These are phyloP conservation scores for Penicillium capsulatum DNA, from an alignment of 2,329 filamentous ascomycete genomes.

Conservation along the genomic window DNA sequence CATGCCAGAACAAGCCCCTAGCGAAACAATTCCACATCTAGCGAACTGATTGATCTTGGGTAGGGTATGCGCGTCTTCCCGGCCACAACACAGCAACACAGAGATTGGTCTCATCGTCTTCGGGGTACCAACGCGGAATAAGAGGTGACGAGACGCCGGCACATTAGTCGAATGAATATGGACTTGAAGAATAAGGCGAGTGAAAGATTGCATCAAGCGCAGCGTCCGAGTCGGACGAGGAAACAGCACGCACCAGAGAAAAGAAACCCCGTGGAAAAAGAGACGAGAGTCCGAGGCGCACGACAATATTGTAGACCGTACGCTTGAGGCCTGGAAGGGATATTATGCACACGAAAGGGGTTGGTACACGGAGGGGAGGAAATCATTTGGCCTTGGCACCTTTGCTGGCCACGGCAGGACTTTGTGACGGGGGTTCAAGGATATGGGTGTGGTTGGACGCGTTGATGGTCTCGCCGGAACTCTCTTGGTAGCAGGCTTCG, in stretches of 20 bases:
- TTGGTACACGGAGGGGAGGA: slow-evolving; percentile 20
- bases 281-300: slow-evolving; percentile 7
- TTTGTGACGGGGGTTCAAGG: slow-evolving; percentile 61
- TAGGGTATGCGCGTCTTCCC: too few relatives aligned
- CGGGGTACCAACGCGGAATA: neutral
- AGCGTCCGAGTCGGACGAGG: slow-evolving; percentile 1
- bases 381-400: slow-evolving; percentile 29
- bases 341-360: slow-evolving; percentile 19
- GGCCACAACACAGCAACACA: too few relatives aligned
- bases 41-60: too few relatives aligned
- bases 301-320: neutral
- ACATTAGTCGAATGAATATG: slow-evolving; percentile 8
- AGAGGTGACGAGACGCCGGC: neutral
- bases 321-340: slow-evolving; percentile 1
- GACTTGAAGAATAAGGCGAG: slow-evolving; percentile 1
- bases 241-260: slow-evolving; percentile 1
- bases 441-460: slow-evolving; percentile 79
- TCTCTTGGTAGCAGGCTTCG: slow-evolving; percentile 74
- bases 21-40: too few relatives aligned
- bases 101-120: too few relatives aligned
- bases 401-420: slow-evolving; percentile 35
- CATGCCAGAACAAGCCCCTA: too few relatives aligned
- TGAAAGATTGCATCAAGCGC: neutral
- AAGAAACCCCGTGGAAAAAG: slow-evolving; percentile 3
- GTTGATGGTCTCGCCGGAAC: slow-evolving; percentile 66